Evolutionary conservation across 2,329 filamentous ascomycete genomes (phyloP).

Genomic region (Claviceps sp.): DNA sequence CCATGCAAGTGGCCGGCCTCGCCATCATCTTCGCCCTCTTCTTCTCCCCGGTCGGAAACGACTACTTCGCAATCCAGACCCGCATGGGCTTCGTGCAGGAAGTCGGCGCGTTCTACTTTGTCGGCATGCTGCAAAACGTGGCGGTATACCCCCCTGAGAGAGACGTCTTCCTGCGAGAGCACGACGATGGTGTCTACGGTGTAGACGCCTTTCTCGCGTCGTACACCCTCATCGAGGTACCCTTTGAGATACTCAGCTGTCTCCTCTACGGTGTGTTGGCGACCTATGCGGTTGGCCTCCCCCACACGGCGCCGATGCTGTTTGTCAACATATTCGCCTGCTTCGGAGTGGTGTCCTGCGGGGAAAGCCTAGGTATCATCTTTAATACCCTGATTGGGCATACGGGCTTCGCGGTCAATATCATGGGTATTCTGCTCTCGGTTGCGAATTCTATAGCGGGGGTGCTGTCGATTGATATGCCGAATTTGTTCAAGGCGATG

Average conservation of each 20-base stretch:
- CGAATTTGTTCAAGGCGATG: constrained; percentile 48
- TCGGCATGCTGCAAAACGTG: constrained; percentile 70
- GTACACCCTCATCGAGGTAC: constrained; percentile 57
- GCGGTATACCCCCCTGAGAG: constrained; percentile 59
- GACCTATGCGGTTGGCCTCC: constrained; percentile 51
- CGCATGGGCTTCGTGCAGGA: constrained; percentile 63
- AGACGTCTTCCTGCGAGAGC: constrained; percentile 66
- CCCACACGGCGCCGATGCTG: constrained; percentile 49
- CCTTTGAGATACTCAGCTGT: constrained; percentile 54
- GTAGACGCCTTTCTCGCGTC: constrained; percentile 57
- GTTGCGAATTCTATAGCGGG: constrained; percentile 61
- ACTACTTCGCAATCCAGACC: constrained; percentile 60
- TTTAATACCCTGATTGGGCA: constrained; percentile 67
- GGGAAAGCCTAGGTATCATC: constrained; percentile 64
- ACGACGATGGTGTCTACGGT: constrained; percentile 59
- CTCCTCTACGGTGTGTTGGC: constrained; percentile 53
- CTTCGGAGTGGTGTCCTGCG: constrained; percentile 61
- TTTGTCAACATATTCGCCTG: constrained; percentile 55
- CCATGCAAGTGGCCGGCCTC: constrained; percentile 53
- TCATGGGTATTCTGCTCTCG: constrained; percentile 56
- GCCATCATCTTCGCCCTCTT: constrained; percentile 52
- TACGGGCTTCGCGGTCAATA: constrained; percentile 63
- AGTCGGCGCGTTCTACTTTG: constrained; percentile 57
- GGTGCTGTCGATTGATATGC: constrained; percentile 57
- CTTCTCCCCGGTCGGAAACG: constrained; percentile 56